Base-by-base conservation (phyloP, 257 asterid genomes). In the Cinchona pubescens region DNA sequence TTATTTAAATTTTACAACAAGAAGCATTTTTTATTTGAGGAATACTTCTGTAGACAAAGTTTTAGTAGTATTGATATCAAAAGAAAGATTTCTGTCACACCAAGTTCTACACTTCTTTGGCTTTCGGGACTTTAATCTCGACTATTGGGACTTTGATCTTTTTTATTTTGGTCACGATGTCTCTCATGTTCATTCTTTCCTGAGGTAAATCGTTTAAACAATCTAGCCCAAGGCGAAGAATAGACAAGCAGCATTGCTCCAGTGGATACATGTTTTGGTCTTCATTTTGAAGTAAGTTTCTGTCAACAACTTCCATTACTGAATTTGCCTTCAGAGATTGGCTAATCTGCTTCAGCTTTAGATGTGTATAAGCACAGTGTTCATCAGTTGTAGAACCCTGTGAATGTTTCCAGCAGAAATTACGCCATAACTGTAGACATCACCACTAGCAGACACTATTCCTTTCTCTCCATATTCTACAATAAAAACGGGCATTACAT, bases 361-460 rank as follows among this genome's bases (percentile, higher is more conserved):
- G n/a, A 38, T 65, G 7, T 73, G 55, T 73, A 59, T 69, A 40
- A 59, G 40, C 14, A 60, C 40, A 59, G 35, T 58, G 60, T 73
- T 58, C 2, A 60, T 73, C 8, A 58, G 69, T 18, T 64, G n/a
- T 69, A 40, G 38, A 58, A 11, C n/a, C n/a, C 21, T 1, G 77
- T 43, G 60, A 73, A 73, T 51, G 60, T 42, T 40, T 73, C 69
- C 38, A 58, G 29, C 69, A 73, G n/a, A 59, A 29, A 73, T 29
- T 29, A 56, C 76, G 37, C 76, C 69, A 16, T 56, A 73, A 29
- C 69, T 73, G 53, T 73, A 62, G 6, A 61, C 77, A 43, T 61
- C 77, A 19, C 71, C 70, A 2, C 61, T 53, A 21, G 67, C 38
- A 42, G 70, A 61, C 21, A 61, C 60, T 16, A 61, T 43, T 60